phyloP scores from a whole-genome alignment of 2,329 filamentous ascomycete species.

The Coniochaeta sp. region DNA sequence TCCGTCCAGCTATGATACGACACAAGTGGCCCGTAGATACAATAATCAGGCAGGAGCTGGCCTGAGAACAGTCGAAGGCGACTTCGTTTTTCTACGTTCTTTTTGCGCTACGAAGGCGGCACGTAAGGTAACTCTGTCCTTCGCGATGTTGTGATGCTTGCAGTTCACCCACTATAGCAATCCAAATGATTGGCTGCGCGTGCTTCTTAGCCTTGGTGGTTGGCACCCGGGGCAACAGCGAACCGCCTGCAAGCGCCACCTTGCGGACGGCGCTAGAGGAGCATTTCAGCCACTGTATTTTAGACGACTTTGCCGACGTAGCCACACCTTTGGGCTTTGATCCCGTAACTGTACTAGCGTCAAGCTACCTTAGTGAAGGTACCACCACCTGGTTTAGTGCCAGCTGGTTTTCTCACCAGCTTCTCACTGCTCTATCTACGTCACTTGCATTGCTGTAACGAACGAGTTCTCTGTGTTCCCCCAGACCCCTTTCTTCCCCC shows the following conservation, averaged over 20 bases:
- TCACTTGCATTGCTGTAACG: background rate
- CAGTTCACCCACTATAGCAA: conserved; percentile 7
- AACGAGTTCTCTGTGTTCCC: background rate
- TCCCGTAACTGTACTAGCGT: background rate
- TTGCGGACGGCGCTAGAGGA: background rate
- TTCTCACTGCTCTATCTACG: background rate
- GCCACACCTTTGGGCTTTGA: background rate
- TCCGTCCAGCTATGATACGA: background rate
- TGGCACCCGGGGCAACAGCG: conserved; percentile 27
- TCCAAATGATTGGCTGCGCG: conserved; percentile 26
- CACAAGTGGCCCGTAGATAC: background rate
- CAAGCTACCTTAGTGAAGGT: too few relatives aligned
- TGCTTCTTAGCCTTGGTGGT: conserved; percentile 10
- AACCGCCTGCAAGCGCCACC: conserved; percentile 1
- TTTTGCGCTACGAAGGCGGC: background rate
- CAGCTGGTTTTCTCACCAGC: background rate
- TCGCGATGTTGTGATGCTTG: conserved; percentile 35
- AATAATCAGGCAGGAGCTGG: background rate
- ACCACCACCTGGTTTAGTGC: background rate
- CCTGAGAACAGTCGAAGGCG: background rate
- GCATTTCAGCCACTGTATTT: background rate
- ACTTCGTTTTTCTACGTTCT: background rate
- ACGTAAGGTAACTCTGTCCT: conserved; percentile 7
- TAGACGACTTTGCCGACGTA: background rate
- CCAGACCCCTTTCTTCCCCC: too few relatives aligned